These are phyloP conservation scores for Boletus rubescentipes DNA, from an alignment of 768 basidiomycete species.

Conservation along the genomic window DNA sequence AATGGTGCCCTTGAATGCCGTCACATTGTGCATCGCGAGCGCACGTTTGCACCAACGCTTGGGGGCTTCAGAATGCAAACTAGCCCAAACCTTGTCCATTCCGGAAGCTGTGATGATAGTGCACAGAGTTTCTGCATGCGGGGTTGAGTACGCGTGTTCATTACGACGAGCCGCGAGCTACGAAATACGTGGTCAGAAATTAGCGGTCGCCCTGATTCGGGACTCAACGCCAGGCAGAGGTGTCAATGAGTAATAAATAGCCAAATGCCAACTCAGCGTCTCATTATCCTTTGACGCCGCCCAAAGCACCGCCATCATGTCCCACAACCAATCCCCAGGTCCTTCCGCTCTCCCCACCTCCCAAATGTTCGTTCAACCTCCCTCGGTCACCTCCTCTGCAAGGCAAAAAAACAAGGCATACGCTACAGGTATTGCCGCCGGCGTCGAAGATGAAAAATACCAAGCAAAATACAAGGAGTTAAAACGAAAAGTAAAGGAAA, in stretches of 20 bases:
- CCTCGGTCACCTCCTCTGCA: conserved; percentile 31
- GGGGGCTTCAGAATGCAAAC: conserved; percentile 4
- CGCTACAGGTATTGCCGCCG: conserved; percentile 66
- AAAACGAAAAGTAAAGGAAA: conserved; percentile 85
- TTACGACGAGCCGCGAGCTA: conserved; percentile 6
- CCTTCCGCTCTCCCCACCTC: conserved; percentile 42
- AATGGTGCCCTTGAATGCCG: conserved; percentile 17
- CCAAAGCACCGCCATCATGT: conserved; percentile 56
- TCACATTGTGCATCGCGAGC: conserved; percentile 4
- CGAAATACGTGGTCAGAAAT: conserved; percentile 12
- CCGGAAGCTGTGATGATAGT: neutral
- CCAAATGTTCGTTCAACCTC: conserved; percentile 35
- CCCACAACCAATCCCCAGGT: conserved; percentile 58
- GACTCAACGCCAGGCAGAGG: conserved; percentile 29
- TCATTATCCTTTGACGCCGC: conserved; percentile 35
- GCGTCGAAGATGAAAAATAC: conserved; percentile 84
- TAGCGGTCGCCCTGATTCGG: conserved; percentile 14
- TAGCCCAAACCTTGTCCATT: conserved; percentile 9
- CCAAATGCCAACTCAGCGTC: conserved; percentile 26
- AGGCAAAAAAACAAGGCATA: conserved; percentile 50
- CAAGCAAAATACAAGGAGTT: conserved; percentile 86
- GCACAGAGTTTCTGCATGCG: neutral
- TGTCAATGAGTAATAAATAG: conserved; percentile 31
- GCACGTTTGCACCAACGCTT: neutral
- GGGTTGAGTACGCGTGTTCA: neutral